Conservation (phyloP, 768 basidiomycete genomes). For the Auricularia auricula-judae region DNA sequence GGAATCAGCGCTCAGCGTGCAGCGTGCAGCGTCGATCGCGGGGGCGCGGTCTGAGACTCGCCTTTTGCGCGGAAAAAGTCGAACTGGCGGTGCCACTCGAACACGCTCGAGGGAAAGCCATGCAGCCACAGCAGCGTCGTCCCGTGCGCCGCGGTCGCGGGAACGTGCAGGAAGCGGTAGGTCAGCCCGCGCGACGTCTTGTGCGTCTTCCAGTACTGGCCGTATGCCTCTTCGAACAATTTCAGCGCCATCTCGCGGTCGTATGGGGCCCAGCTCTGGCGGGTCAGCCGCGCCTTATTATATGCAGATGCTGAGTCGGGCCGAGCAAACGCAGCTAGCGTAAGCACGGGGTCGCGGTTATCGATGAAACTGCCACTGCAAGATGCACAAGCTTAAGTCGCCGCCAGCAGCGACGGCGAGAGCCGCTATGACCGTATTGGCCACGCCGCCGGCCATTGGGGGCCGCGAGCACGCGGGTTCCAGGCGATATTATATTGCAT, state of each 20-base stretch:
- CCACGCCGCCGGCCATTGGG: too few relatives aligned
- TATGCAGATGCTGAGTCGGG: neutral
- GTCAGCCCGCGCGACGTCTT: constrained; percentile 21
- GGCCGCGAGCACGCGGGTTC: too few relatives aligned
- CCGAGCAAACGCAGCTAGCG: neutral
- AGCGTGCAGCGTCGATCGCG: neutral
- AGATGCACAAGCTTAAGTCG: too few relatives aligned
- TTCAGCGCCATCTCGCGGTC: neutral
- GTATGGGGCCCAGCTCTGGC: neutral
- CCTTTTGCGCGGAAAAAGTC: constrained; percentile 26
- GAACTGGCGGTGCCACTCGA: constrained; percentile 32
- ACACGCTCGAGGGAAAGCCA: constrained; percentile 33
- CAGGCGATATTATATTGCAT: too few relatives aligned
- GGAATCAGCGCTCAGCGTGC: neutral
- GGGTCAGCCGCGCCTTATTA: neutral
- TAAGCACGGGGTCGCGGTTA: too few relatives aligned
- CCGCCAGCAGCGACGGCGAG: too few relatives aligned
- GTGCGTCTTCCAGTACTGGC: neutral
- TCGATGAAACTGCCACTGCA: too few relatives aligned
- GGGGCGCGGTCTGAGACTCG: neutral
- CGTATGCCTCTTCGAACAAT: neutral
- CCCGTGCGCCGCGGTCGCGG: constrained; percentile 10
- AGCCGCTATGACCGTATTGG: too few relatives aligned
- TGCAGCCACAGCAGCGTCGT: constrained; percentile 32
- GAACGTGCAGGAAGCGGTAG: constrained; percentile 23